Evolutionary conservation across 208 protist genomes (phyloP).

Genomic region (Trypanosomatidae sp.): DNA sequence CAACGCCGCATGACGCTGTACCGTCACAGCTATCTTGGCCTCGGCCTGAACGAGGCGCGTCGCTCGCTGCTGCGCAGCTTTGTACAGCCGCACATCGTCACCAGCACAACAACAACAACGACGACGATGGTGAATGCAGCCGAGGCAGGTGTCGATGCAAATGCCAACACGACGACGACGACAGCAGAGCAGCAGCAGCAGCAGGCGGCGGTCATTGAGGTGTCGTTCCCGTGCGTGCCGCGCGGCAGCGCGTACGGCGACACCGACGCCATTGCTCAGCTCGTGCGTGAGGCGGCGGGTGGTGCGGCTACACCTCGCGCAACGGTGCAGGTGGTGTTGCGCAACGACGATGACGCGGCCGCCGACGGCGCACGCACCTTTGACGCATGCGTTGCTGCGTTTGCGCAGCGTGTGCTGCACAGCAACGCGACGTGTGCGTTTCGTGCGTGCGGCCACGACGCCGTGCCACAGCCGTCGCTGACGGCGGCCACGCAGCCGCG

Average conservation of each 20-base stretch:
- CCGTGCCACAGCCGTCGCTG: constrained; percentile 35
- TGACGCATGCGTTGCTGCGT: neutral
- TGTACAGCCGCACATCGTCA: constrained; percentile 7
- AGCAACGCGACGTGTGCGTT: constrained; percentile 9
- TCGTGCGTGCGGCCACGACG: constrained; percentile 22
- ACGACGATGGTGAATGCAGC: neutral
- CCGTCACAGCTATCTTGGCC: constrained; percentile 69
- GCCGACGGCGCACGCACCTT: neutral
- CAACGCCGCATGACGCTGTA: constrained; percentile 16
- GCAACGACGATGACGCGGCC: too few relatives aligned
- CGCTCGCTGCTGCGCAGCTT: constrained; percentile 3
- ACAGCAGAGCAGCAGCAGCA: too few relatives aligned
- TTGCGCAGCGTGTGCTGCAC: neutral
- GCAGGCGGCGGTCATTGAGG: too few relatives aligned
- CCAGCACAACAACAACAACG: constrained; percentile 6
- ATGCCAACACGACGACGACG: too few relatives aligned
- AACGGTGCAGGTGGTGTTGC: too few relatives aligned
- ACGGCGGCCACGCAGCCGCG: neutral
- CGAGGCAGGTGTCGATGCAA: too few relatives aligned
- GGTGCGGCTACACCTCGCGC: too few relatives aligned
- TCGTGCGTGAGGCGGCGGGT: too few relatives aligned
- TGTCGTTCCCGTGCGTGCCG: too few relatives aligned
- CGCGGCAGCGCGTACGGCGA: too few relatives aligned
- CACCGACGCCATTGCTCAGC: too few relatives aligned
- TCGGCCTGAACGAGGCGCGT: constrained; percentile 58